These are phyloP conservation scores for Phylloporus sp. DNA, from an alignment of 1,284 basidiomycete species.

Conservation along the genomic window DNA sequence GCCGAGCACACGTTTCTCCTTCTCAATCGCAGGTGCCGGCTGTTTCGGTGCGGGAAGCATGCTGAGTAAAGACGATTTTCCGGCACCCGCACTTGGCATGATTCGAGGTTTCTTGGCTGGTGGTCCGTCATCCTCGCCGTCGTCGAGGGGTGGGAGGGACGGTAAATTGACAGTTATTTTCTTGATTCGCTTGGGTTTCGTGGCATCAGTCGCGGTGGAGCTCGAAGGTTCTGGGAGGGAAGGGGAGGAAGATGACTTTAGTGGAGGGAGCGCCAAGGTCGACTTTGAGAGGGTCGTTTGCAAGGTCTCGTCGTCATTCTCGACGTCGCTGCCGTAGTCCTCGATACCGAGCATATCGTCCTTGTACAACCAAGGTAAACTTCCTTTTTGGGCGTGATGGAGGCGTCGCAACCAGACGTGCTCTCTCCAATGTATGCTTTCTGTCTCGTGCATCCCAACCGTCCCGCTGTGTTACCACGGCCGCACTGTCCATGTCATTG, in stretches of 20 bases:
- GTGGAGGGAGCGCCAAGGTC: conserved; percentile 42
- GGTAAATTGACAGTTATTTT: conserved; percentile 75
- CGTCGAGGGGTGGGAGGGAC: conserved; percentile 44
- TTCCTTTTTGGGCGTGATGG: background rate
- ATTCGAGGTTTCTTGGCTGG: conserved; percentile 65
- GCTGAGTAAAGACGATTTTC: conserved; percentile 64
- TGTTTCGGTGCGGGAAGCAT: conserved; percentile 80
- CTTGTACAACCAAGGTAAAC: conserved; percentile 4
- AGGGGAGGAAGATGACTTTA: conserved; percentile 23
- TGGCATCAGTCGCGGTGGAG: conserved; percentile 37
- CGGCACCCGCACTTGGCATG: conserved; percentile 50
- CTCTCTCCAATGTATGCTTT: conserved; percentile 59
- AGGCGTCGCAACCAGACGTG: no score
- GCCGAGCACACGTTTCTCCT: conserved; percentile 60
- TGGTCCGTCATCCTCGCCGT: conserved; percentile 48
- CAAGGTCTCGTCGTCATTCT: conserved; percentile 50
- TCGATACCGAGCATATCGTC: conserved; percentile 69
- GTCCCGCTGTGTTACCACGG: conserved; percentile 52
- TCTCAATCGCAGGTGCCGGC: conserved; percentile 37
- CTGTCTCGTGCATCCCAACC: conserved; percentile 58
- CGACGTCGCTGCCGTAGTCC: conserved; percentile 73
- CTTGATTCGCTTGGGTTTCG: conserved; percentile 54
- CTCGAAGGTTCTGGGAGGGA: conserved; percentile 30
- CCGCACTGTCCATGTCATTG: conserved; percentile 44
- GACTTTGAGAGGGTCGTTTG: conserved; percentile 34